A percentile compares a stretch with the other conserved stretches of the same genome.
Conservation (phyloP, 1,139 yeast species). For the Pichia sp. region DNA sequence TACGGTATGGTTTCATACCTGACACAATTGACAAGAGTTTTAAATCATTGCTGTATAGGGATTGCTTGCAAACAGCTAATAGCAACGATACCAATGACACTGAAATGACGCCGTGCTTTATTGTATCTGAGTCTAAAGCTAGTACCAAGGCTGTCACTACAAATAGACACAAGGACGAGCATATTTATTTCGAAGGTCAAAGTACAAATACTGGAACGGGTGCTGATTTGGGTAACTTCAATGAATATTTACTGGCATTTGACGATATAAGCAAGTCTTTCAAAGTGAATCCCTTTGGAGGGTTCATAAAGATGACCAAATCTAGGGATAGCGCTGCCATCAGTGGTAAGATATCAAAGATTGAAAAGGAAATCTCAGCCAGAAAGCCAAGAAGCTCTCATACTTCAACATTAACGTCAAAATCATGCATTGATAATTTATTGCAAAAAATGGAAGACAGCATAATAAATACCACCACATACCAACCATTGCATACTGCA, state of each 20-base stretch:
- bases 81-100: not conserved
- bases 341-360: conserved; percentile 6
- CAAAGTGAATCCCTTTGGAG: conserved; percentile 20
- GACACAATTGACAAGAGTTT: conserved; percentile 23
- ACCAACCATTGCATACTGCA: too few species aligned
- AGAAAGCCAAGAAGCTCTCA: too few species aligned
- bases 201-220: conserved; percentile 1
- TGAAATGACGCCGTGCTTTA: conserved; percentile 4
- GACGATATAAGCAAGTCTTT: conserved; percentile 22
- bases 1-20: conserved; percentile 26
- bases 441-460: too few species aligned
- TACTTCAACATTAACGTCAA: too few species aligned
- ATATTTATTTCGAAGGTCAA: conserved; percentile 22
- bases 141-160: conserved; percentile 13
- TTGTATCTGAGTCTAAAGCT: conserved; percentile 22
- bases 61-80: not conserved
- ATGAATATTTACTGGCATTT: conserved; percentile 21
- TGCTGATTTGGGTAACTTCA: not conserved
- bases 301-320: conserved; percentile 24
- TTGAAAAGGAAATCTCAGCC: not conserved
- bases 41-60: conserved; percentile 13
- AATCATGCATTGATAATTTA: too few species aligned
- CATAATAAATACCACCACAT: too few species aligned
- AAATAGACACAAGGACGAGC: conserved; percentile 7
- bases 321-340: conserved; percentile 24